These are phyloP conservation scores for Aspergillus sp. DNA, from an alignment of 2,329 filamentous ascomycete species.

Conservation along the genomic window DNA sequence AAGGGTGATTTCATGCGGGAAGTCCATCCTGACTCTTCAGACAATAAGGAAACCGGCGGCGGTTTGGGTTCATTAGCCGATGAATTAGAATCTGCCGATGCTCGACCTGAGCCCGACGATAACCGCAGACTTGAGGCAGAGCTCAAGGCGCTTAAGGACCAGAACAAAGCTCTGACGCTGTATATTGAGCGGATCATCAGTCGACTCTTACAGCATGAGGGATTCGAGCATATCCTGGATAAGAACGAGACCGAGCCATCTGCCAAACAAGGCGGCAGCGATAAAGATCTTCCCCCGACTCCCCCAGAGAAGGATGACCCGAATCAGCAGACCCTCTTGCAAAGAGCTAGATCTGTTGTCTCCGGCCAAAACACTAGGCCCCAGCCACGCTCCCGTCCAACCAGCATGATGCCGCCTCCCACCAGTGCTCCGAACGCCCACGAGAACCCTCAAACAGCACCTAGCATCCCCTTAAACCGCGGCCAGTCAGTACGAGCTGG, in stretches of 20 bases:
- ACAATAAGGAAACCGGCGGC: slow-evolving; percentile 47
- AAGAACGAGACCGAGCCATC: slow-evolving; percentile 61
- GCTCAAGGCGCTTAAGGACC: slow-evolving; percentile 76
- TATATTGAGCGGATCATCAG: slow-evolving; percentile 99
- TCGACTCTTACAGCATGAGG: slow-evolving; percentile 86
- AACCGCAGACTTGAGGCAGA: slow-evolving; percentile 73
- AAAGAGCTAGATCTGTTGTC: slow-evolving; percentile 62
- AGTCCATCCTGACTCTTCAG: slow-evolving; percentile 33
- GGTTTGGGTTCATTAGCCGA: slow-evolving; percentile 70
- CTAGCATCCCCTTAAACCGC: slow-evolving; percentile 48
- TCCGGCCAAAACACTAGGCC: slow-evolving; percentile 41
- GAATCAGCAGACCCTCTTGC: slow-evolving; percentile 51
- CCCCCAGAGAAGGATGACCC: slow-evolving; percentile 57
- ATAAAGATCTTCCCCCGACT: slow-evolving; percentile 83
- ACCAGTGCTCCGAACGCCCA: slow-evolving; percentile 35
- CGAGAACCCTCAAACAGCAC: slow-evolving; percentile 49
- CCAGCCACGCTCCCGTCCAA: slow-evolving; percentile 46
- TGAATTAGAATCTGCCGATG: slow-evolving; percentile 73
- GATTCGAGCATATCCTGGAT: slow-evolving; percentile 91
- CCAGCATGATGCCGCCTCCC: slow-evolving; percentile 41
- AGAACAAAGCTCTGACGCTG: slow-evolving; percentile 94
- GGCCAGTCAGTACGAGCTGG: slow-evolving; percentile 39
- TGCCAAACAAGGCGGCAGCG: slow-evolving; percentile 38
- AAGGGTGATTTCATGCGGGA: slow-evolving; percentile 75
- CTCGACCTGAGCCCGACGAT: slow-evolving; percentile 60